A percentile compares a stretch with the other conserved stretches of the same genome.
Evolutionary conservation across 495 filamentous ascomycete genomes (phyloP).

Genomic region (Staphylotrichum tortipilum): DNA sequence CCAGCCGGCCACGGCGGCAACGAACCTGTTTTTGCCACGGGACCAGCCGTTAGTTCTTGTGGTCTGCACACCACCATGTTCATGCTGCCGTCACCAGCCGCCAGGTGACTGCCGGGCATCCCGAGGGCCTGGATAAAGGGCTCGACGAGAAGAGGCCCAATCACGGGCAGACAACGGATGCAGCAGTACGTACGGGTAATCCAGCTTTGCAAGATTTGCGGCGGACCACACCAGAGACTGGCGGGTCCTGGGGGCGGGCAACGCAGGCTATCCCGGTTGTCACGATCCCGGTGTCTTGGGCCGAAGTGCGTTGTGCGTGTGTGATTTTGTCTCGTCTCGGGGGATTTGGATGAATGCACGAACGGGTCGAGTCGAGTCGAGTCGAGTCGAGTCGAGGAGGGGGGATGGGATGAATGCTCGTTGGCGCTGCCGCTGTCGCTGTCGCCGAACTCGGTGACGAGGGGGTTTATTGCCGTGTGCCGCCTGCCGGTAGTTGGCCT

Average conservation of each 20-base stretch:
- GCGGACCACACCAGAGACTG: slow-evolving; percentile 27
- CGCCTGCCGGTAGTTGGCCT: no score
- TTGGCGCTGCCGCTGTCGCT: no score
- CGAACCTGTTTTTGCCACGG: slow-evolving; percentile 36
- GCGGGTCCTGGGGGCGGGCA: slow-evolving; percentile 22
- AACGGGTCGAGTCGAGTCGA: no score
- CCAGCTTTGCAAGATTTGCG: slow-evolving; percentile 16
- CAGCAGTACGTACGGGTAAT: slow-evolving; percentile 24
- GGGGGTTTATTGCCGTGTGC: background rate
- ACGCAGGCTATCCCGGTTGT: slow-evolving; percentile 1
- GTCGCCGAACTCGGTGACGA: background rate
- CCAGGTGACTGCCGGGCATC: background rate
- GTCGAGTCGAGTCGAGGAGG: no score
- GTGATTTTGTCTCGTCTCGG: background rate
- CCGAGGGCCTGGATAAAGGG: no score
- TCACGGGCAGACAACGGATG: no score
- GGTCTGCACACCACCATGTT: no score
- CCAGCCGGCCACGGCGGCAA: slow-evolving; percentile 44
- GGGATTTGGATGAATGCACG: background rate
- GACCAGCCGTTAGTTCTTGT: slow-evolving; percentile 26
- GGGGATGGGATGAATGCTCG: no score
- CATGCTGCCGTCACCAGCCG: slow-evolving; percentile 13
- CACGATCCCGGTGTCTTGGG: background rate
- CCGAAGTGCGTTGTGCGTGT: no score
- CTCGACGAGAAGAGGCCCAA: background rate